phyloP scores from a whole-genome alignment of 1,284 basidiomycete genomes.

The Termitomyces sp. region DNA sequence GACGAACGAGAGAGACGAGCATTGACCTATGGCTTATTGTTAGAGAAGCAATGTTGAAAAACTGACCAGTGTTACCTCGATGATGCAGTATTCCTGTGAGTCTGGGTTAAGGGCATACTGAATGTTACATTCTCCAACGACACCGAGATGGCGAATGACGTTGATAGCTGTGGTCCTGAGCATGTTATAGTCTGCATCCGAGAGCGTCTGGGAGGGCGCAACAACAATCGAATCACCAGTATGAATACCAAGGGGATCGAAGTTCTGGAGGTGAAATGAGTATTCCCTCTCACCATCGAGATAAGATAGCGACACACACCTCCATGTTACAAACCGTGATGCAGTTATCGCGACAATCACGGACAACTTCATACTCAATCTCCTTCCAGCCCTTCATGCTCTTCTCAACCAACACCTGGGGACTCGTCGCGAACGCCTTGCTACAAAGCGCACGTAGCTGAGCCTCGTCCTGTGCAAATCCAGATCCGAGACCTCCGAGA shows the following conservation, averaged over 20 bases:
- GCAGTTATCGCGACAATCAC: conserved; percentile 95
- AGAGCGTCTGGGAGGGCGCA: conserved; percentile 95
- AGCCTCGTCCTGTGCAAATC: conserved; percentile 88
- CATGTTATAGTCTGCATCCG: conserved; percentile 99
- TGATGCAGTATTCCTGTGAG: conserved; percentile 97
- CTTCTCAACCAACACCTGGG: conserved; percentile 96
- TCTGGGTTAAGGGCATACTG: conserved; percentile 96
- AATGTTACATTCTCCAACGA: conserved; percentile 98
- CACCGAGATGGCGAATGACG: conserved; percentile 95
- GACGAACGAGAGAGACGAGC: conserved; percentile 98
- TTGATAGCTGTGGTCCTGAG: conserved; percentile 97
- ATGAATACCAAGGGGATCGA: conserved; percentile 97
- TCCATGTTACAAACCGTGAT: conserved; percentile 99
- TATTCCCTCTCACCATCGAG: conserved; percentile 1
- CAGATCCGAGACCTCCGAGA: conserved; percentile 91
- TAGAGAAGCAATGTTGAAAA: neutral
- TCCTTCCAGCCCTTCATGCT: conserved; percentile 99
- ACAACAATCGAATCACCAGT: conserved; percentile 99
- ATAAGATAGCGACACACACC: conserved; percentile 43
- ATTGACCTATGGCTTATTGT: conserved; percentile 65
- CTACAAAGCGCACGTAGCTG: conserved; percentile 85
- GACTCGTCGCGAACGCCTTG: conserved; percentile 95
- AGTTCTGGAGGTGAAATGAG: conserved; percentile 60
- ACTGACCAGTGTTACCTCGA: conserved; percentile 60
- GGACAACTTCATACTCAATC: conserved; percentile 99